Percentiles rank a stretch among this genome's conserved stretches.
phyloP scores from a whole-genome alignment of 148 eudicot species.

The Salicornia ramosissima region DNA sequence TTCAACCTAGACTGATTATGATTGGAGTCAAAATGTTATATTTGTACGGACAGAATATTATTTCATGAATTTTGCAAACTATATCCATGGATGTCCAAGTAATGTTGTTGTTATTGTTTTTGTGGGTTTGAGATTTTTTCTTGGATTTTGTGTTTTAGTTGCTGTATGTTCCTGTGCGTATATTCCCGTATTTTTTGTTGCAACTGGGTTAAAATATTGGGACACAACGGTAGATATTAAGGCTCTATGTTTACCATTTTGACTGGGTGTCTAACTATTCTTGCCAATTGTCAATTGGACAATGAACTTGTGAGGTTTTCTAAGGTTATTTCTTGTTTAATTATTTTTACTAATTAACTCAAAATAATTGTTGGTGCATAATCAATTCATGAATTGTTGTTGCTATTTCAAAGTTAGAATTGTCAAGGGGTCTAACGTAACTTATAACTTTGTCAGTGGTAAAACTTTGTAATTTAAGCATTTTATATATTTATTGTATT shows the following conservation, averaged over 20 bases:
- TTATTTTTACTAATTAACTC: too few species aligned
- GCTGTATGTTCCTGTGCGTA: constrained; percentile 6
- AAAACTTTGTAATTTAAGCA: too few species aligned
- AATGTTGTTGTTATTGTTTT: not conserved
- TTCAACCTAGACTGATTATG: constrained; percentile 19
- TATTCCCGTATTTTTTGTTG: constrained; percentile 9
- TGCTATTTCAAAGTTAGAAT: too few species aligned
- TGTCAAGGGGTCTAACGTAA: too few species aligned
- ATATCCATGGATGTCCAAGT: constrained; percentile 1
- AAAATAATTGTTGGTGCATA: too few species aligned
- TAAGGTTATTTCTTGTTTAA: too few species aligned
- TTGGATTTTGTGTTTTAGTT: constrained; percentile 4
- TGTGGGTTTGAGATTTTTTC: not conserved
- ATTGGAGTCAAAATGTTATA: constrained; percentile 22
- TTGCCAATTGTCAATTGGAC: not conserved
- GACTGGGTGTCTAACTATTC: constrained; percentile 1
- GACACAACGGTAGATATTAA: constrained; percentile 19
- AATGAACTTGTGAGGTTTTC: too few species aligned
- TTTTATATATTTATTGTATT: too few species aligned
- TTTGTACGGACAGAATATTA: constrained; percentile 19
- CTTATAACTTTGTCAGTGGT: too few species aligned
- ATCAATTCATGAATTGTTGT: too few species aligned
- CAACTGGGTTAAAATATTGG: constrained; percentile 5
- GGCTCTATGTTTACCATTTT: constrained; percentile 21
- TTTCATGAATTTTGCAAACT: not conserved